These are phyloP conservation scores for Candida silvicultrix DNA, from an alignment of 805 yeast genomes.

Conservation along the genomic window DNA sequence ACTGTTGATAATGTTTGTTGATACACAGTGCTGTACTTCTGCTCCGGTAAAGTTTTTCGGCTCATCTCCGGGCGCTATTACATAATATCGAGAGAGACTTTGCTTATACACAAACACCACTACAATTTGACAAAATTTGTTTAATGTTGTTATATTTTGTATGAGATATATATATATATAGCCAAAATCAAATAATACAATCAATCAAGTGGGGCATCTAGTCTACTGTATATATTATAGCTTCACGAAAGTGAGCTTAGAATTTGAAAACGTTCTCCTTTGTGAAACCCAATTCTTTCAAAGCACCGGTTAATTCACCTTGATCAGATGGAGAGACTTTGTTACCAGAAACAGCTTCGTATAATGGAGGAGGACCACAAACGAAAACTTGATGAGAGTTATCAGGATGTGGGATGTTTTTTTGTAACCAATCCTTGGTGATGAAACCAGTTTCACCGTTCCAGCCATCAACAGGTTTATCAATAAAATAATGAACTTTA, in stretches of 20 bases:
- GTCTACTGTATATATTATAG: neutral
- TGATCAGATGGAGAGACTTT: conserved; percentile 86
- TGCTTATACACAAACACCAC: too few species aligned
- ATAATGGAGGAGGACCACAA: conserved; percentile 94
- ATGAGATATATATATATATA: neutral
- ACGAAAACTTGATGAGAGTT: conserved; percentile 73
- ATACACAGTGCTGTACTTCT: too few species aligned
- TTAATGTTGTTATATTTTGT: too few species aligned
- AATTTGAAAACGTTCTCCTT: conserved; percentile 88
- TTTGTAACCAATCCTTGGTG: conserved; percentile 61
- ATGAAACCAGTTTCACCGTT: conserved; percentile 70
- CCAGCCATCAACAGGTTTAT: conserved; percentile 44
- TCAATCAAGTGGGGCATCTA: neutral
- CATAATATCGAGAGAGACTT: too few species aligned
- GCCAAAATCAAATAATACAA: neutral
- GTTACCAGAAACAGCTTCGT: conserved; percentile 80
- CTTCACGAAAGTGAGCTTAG: conserved; percentile 27
- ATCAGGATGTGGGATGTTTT: conserved; percentile 57
- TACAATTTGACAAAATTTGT: too few species aligned
- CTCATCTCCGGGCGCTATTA: too few species aligned
- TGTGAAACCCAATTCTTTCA: conserved; percentile 82
- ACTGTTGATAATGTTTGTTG: too few species aligned
- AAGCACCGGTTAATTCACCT: conserved; percentile 87
- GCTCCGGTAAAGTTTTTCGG: too few species aligned
- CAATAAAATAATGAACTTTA: conserved; percentile 73